Conservation (phyloP, 148 eudicot genomes). For the Cornus controversa region DNA sequence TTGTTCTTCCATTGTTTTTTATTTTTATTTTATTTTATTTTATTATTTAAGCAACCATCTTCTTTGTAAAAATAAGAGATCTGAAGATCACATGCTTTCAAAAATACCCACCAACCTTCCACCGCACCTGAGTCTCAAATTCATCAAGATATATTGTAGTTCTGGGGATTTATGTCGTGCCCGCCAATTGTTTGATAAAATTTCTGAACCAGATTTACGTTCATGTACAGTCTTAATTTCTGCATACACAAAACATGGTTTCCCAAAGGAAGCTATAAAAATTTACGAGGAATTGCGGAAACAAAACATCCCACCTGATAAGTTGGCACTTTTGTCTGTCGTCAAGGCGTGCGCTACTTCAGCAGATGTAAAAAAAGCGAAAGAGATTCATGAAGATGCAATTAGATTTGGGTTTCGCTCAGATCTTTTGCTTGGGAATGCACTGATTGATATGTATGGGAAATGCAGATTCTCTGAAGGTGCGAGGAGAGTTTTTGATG, state of each 20-base stretch:
- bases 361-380: slow-evolving; percentile 48
- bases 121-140: slow-evolving; percentile 36
- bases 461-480: slow-evolving; percentile 56
- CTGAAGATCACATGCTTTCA: slow-evolving; percentile 23
- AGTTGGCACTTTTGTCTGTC: slow-evolving; percentile 51
- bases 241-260: slow-evolving; percentile 56
- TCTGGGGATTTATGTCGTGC: slow-evolving; percentile 59
- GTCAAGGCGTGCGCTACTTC: slow-evolving; percentile 62
- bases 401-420: slow-evolving; percentile 35
- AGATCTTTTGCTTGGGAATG: slow-evolving; percentile 62
- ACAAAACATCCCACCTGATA: slow-evolving; percentile 38
- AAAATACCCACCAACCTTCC: slow-evolving; percentile 48
- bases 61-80: background rate
- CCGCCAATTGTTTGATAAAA: slow-evolving; percentile 69
- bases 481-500: slow-evolving; percentile 46
- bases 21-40: no score
- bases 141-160: slow-evolving; percentile 31
- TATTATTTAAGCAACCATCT: no score
- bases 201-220: slow-evolving; percentile 54
- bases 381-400: slow-evolving; percentile 57
- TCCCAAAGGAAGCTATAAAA: slow-evolving; percentile 48
- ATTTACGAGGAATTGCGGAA: slow-evolving; percentile 38
- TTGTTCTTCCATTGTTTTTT: no score
- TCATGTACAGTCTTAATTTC: slow-evolving; percentile 58
- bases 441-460: slow-evolving; percentile 74